A percentile compares a stretch with the other conserved stretches of the same genome.
Evolutionary conservation across 371 early-diverging fungal species (phyloP).

Genomic region (Nematocida ausubeli): DNA sequence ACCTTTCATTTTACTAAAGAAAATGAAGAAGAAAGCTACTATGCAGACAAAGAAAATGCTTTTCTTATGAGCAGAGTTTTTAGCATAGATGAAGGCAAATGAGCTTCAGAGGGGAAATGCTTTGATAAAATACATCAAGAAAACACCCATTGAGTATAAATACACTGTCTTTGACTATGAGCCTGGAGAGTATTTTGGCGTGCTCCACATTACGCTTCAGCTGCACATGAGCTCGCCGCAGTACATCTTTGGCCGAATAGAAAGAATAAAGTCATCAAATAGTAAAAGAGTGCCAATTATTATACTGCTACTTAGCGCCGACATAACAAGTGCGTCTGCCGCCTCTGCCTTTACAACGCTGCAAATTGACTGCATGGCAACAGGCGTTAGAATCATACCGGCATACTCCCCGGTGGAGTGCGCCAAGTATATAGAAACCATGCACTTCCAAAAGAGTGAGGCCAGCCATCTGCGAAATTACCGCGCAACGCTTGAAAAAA

Average conservation of each 20-base stretch:
- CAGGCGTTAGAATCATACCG: not conserved
- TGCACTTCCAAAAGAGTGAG: not conserved
- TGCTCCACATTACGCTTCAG: conserved; percentile 5
- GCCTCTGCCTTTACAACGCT: not conserved
- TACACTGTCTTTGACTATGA: conserved; percentile 23
- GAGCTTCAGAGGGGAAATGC: conserved; percentile 20
- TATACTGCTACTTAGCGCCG: conserved; percentile 13
- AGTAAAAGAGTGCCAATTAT: conserved; percentile 3
- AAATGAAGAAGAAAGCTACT: conserved; percentile 14
- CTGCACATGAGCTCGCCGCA: conserved; percentile 11
- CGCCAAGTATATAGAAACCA: conserved; percentile 33
- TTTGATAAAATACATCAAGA: not conserved
- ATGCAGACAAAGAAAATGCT: conserved; percentile 24
- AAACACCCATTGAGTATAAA: not conserved
- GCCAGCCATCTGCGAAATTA: conserved; percentile 2
- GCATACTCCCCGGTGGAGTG: conserved; percentile 12
- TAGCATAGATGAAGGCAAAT: conserved; percentile 1
- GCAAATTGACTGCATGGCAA: conserved; percentile 23
- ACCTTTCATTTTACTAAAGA: conserved; percentile 10
- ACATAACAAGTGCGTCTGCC: not conserved
- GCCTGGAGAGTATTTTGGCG: conserved; percentile 34
- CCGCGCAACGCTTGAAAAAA: not conserved
- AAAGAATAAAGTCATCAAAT: not conserved
- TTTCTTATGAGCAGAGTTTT: conserved; percentile 48
- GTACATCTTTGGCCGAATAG: conserved; percentile 24